These are phyloP conservation scores for Botrytis hyacinthi DNA, from an alignment of 2,329 filamentous ascomycete genomes.

Conservation along the genomic window DNA sequence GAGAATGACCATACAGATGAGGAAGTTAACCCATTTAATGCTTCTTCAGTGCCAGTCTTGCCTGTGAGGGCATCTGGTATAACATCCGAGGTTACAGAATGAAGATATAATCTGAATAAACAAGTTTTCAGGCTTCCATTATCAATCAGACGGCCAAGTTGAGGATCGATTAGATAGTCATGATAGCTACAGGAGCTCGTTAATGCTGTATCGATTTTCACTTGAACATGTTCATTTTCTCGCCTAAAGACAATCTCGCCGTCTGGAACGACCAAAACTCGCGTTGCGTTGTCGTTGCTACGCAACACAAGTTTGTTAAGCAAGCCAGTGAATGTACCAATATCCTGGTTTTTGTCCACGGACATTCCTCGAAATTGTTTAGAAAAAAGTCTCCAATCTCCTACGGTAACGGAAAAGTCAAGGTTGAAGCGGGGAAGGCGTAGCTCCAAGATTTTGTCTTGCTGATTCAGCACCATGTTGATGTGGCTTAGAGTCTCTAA, in stretches of 20 bases:
- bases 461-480: constrained; percentile 37
- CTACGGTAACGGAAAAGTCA: constrained; percentile 44
- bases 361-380: constrained; percentile 51
- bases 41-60: constrained; percentile 29
- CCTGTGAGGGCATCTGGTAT: constrained; percentile 36
- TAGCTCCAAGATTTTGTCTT: constrained; percentile 38
- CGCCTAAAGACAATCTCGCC: constrained; percentile 23
- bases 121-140: constrained; percentile 52
- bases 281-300: constrained; percentile 42
- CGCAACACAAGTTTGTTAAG: constrained; percentile 49
- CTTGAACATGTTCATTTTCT: constrained; percentile 38
- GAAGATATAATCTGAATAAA: constrained; percentile 51
- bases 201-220: constrained; percentile 38
- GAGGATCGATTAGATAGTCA: constrained; percentile 48
- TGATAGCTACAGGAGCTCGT: constrained; percentile 38
- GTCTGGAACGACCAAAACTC: constrained; percentile 31
- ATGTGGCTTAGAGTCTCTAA: constrained; percentile 42
- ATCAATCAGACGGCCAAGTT: constrained; percentile 50
- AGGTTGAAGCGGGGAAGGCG: constrained; percentile 49
- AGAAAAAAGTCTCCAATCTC: constrained; percentile 41
- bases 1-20: constrained; percentile 50
- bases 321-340: constrained; percentile 51
- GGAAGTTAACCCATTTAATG: constrained; percentile 48
- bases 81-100: constrained; percentile 54
- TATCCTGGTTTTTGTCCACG: constrained; percentile 47